Conservation (phyloP, 108 stramenopile species). For the Chaetoceros tenuissimus region DNA sequence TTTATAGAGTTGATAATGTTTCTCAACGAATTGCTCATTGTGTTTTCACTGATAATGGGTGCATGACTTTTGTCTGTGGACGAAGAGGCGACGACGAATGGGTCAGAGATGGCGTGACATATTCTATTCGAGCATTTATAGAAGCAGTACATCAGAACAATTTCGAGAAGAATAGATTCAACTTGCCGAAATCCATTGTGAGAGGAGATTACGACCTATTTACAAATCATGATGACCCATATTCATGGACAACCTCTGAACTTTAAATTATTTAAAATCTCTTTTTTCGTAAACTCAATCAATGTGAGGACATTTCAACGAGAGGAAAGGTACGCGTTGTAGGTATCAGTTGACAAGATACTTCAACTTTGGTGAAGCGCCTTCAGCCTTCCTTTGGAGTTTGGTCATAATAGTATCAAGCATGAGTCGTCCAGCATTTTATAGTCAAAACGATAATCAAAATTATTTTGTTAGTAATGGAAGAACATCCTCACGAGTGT, state of each 20-base stretch:
- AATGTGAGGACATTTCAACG: no score
- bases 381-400: no score
- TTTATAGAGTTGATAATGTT: constrained; percentile 14
- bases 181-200: not conserved
- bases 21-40: constrained; percentile 8
- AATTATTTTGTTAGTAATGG: constrained; percentile 44
- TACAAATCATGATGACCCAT: not conserved
- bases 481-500: constrained; percentile 50
- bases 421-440: constrained; percentile 2
- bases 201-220: no score
- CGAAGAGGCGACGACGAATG: constrained; percentile 6
- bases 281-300: no score
- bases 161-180: not conserved
- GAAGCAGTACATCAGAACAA: constrained; percentile 1
- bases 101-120: constrained; percentile 11
- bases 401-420: no score
- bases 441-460: constrained; percentile 59
- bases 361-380: no score
- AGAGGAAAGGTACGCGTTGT: no score
- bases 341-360: no score
- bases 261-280: not conserved
- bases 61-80: constrained; percentile 5
- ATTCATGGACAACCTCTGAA: not conserved
- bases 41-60: constrained; percentile 22
- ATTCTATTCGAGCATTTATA: constrained; percentile 12